Conservation (phyloP, 164 flowering plant species). For the Chimonanthus praecox region DNA sequence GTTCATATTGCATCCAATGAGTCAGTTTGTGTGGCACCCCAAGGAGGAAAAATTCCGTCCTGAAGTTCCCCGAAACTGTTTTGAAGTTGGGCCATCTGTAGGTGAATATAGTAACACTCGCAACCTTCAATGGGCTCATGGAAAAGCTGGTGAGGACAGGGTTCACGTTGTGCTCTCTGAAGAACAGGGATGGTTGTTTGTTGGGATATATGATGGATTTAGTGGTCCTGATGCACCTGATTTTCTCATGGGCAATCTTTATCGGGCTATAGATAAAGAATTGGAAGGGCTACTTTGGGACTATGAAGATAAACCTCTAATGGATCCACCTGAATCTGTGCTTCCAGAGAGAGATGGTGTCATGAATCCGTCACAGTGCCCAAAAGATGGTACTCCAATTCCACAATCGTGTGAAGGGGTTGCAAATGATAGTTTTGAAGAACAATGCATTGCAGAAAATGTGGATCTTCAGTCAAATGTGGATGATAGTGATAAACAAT, state of each 20-base stretch:
- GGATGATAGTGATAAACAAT: neutral
- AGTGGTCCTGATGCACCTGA: slow-evolving; percentile 59
- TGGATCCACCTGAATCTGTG: slow-evolving; percentile 20
- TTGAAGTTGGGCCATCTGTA: slow-evolving; percentile 37
- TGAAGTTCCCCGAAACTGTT: slow-evolving; percentile 33
- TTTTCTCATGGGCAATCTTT: slow-evolving; percentile 56
- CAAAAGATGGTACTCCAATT: slow-evolving; percentile 11
- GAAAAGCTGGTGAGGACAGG: slow-evolving; percentile 42
- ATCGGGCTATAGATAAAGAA: slow-evolving; percentile 51
- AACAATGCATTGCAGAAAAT: slow-evolving; percentile 12
- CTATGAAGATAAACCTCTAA: slow-evolving; percentile 31
- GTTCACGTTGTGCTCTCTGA: slow-evolving; percentile 42
- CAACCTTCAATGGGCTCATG: slow-evolving; percentile 40
- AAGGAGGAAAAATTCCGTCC: slow-evolving; percentile 39
- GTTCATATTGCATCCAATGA: slow-evolving; percentile 42
- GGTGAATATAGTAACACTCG: slow-evolving; percentile 34
- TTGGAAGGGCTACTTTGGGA: slow-evolving; percentile 64
- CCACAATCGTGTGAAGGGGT: slow-evolving; percentile 15
- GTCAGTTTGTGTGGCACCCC: slow-evolving; percentile 39
- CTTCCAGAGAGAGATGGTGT: slow-evolving; percentile 9
- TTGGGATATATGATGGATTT: slow-evolving; percentile 52
- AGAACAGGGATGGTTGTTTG: slow-evolving; percentile 53
- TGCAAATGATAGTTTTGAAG: slow-evolving; percentile 12
- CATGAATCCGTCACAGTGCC: slow-evolving; percentile 13
- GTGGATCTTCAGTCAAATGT: neutral